Conservation (phyloP, 352 stramenopile species). For the Aphanomyces invadans region DNA sequence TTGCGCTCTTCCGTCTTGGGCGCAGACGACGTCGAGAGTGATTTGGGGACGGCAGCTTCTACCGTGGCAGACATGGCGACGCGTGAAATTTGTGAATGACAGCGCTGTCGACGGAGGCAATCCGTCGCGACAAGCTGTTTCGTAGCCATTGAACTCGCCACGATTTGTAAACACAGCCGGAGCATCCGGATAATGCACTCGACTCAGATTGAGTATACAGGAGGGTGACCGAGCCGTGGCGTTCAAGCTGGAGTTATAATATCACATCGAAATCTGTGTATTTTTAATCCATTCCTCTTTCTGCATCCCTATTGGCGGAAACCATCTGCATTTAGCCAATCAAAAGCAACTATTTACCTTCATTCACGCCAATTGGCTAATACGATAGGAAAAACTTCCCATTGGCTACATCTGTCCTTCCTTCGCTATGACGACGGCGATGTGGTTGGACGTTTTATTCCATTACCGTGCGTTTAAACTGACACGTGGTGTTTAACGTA, state of each 20-base stretch:
- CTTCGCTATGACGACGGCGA: neutral
- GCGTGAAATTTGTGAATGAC: slow-evolving; percentile 11
- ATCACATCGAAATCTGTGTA: too few relatives aligned
- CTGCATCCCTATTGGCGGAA: slow-evolving; percentile 11
- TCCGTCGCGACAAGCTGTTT: slow-evolving; percentile 6
- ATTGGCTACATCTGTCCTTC: neutral
- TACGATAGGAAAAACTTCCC: neutral
- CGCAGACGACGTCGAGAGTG: neutral
- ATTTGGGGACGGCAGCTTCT: neutral
- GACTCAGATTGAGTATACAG: slow-evolving; percentile 11
- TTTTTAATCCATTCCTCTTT: too few relatives aligned
- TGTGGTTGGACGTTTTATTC: neutral
- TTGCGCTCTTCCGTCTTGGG: slow-evolving; percentile 20
- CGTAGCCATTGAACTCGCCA: neutral
- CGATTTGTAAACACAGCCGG: slow-evolving; percentile 10
- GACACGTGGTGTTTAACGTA: too few relatives aligned
- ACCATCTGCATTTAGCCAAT: slow-evolving; percentile 5
- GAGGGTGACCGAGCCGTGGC: too few relatives aligned
- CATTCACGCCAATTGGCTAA: neutral
- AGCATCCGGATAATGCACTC: neutral
- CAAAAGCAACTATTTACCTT: neutral
- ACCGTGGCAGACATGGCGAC: slow-evolving; percentile 6
- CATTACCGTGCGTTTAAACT: neutral
- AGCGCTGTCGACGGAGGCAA: neutral
- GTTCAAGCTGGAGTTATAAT: too few relatives aligned